Evolutionary conservation across 2,329 filamentous ascomycete genomes (phyloP).

Genomic region (Fonsecaea monophora): DNA sequence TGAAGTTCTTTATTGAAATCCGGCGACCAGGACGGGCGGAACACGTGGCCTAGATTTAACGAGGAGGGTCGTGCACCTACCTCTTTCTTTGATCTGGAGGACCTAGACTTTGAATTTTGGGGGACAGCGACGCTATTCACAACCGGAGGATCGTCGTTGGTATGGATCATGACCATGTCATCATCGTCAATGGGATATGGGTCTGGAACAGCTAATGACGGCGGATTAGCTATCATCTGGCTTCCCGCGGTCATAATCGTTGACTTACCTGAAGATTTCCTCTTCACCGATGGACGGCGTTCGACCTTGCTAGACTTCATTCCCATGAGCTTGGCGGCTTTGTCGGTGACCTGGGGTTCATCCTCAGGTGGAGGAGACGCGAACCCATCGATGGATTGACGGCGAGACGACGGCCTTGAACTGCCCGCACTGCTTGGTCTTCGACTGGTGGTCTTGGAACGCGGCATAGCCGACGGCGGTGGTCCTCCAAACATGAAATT

Average conservation of each 20-base stretch:
- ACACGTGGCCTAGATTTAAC: constrained; percentile 8
- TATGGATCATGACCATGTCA: constrained; percentile 66
- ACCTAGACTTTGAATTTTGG: constrained; percentile 45
- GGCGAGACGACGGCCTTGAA: constrained; percentile 64
- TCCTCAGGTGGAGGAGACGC: constrained; percentile 77
- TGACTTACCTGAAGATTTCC: constrained; percentile 47
- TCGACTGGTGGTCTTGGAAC: constrained; percentile 66
- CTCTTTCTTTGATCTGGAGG: constrained; percentile 48
- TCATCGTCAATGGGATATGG: constrained; percentile 71
- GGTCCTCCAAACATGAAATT: constrained; percentile 71
- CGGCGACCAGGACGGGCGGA: constrained; percentile 36
- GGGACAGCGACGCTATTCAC: constrained; percentile 44
- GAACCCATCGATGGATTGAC: constrained; percentile 73
- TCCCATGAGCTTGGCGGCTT: constrained; percentile 80
- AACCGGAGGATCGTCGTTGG: constrained; percentile 48
- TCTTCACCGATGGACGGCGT: constrained; percentile 59
- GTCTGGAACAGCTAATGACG: constrained; percentile 51
- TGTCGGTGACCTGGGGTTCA: constrained; percentile 68
- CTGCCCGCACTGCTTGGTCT: constrained; percentile 63
- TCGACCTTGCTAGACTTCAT: constrained; percentile 57
- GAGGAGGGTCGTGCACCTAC: constrained; percentile 42
- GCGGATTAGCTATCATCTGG: constrained; percentile 4
- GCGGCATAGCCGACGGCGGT: constrained; percentile 58
- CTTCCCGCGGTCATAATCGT: background rate
- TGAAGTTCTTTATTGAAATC: constrained; percentile 33